Conservation (phyloP, 169 alveolate genomes). For the Eimeria maxima region DNA sequence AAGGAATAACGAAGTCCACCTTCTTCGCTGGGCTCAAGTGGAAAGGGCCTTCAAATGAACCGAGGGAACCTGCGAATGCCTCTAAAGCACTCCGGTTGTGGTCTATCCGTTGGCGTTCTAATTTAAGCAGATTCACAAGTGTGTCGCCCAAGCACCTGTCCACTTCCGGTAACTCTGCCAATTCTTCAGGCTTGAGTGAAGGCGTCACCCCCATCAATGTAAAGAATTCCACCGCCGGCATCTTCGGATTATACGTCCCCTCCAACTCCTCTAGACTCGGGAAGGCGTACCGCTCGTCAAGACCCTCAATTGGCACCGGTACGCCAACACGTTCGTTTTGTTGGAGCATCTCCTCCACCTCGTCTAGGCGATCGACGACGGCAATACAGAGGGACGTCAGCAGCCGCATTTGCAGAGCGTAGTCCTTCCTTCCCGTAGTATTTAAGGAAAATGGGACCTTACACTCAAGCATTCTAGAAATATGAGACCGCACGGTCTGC, state of each 20-base stretch:
- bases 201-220: background rate
- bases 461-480: background rate
- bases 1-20: background rate
- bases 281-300: background rate
- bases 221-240: background rate
- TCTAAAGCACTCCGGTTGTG: background rate
- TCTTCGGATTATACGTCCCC: background rate
- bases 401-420: background rate
- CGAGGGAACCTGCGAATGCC: background rate
- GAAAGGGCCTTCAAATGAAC: background rate
- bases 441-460: background rate
- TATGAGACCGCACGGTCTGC: background rate
- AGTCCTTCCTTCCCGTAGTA: background rate
- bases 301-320: background rate
- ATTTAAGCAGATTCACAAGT: background rate
- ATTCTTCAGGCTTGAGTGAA: background rate
- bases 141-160: background rate
- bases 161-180: background rate
- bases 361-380: background rate
- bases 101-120: background rate
- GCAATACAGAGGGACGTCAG: background rate
- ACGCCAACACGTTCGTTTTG: background rate
- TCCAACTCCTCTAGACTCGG: background rate
- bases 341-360: background rate
- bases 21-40: background rate